Conservation (phyloP, 2,329 filamentous ascomycete species). For the Claviceps sp. region DNA sequence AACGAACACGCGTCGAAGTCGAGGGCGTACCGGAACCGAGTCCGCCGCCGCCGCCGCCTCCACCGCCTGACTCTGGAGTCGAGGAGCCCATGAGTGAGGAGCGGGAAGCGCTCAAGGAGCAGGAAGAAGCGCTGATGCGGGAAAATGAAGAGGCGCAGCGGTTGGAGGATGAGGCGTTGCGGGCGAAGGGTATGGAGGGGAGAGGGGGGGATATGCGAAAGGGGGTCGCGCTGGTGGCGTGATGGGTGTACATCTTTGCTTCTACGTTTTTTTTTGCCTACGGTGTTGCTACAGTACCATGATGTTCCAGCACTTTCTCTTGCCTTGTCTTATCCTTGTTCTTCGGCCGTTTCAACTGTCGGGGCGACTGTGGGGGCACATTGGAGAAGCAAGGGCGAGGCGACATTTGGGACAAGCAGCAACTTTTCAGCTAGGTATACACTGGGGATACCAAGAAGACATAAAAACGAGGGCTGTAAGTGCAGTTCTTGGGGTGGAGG, state of each 20-base stretch:
- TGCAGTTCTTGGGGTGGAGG: no score
- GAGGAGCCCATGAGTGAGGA: conserved; percentile 23
- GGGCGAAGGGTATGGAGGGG: conserved; percentile 15
- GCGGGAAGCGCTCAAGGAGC: conserved; percentile 30
- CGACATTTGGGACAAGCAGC: no score
- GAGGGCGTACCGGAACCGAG: conserved; percentile 21
- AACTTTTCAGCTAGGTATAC: no score
- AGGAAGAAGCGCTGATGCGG: conserved; percentile 35
- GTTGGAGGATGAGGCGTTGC: conserved; percentile 33
- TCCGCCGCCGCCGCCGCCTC: conserved; percentile 35
- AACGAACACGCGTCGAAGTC: conserved; percentile 37
- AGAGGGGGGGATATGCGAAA: conserved; percentile 12
- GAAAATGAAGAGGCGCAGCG: conserved; percentile 43
- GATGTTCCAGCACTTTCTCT: neutral
- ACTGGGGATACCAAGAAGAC: no score
- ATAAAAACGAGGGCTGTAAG: no score
- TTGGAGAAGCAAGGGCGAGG: no score
- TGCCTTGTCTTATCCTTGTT: neutral
- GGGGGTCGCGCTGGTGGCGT: conserved; percentile 10
- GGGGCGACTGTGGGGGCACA: no score
- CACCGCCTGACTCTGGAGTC: conserved; percentile 26
- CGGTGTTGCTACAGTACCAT: neutral
- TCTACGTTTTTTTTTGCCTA: neutral
- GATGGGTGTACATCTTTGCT: neutral
- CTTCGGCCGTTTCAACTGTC: no score